Conservation (phyloP, 352 stramenopile genomes). For the Phytophthora sansomeana region DNA sequence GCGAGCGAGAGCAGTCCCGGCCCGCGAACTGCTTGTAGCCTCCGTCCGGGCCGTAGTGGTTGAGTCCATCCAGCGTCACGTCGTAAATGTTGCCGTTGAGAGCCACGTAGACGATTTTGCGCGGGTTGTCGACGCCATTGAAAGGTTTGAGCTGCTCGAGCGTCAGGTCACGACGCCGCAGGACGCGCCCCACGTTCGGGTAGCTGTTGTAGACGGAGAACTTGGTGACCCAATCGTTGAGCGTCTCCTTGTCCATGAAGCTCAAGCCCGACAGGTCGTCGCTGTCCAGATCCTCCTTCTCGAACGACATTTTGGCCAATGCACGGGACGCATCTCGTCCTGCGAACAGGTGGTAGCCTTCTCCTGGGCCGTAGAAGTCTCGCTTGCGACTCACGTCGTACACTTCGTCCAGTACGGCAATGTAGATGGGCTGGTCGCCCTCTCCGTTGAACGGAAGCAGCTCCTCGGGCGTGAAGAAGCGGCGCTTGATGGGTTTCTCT, state of each 20-base stretch:
- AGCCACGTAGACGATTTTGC: constrained; percentile 94
- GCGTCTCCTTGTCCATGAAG: constrained; percentile 87
- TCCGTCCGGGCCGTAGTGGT: constrained; percentile 94
- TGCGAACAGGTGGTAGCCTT: constrained; percentile 97
- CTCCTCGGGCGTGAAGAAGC: constrained; percentile 94
- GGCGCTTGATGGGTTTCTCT: constrained; percentile 67
- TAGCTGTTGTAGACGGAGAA: constrained; percentile 97
- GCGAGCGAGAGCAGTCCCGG: constrained; percentile 93
- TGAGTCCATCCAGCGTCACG: constrained; percentile 93
- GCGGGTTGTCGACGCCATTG: constrained; percentile 85
- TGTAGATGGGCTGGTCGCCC: constrained; percentile 94
- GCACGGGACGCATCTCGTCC: constrained; percentile 94
- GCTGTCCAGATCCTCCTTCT: constrained; percentile 92
- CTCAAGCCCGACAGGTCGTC: constrained; percentile 76
- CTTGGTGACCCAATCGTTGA: constrained; percentile 95
- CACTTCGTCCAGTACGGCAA: constrained; percentile 95
- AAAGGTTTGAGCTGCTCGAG: constrained; percentile 86
- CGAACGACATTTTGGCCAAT: constrained; percentile 97
- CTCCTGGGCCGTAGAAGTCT: constrained; percentile 97
- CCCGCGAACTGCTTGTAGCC: constrained; percentile 97
- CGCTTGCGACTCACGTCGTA: constrained; percentile 96
- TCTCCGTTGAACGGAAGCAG: constrained; percentile 93
- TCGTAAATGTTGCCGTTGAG: constrained; percentile 97
- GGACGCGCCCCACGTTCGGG: constrained; percentile 93
- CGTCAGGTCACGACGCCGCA: constrained; percentile 80